Conservation (phyloP, 306 rosid genomes). For the Quercus ilex region DNA sequence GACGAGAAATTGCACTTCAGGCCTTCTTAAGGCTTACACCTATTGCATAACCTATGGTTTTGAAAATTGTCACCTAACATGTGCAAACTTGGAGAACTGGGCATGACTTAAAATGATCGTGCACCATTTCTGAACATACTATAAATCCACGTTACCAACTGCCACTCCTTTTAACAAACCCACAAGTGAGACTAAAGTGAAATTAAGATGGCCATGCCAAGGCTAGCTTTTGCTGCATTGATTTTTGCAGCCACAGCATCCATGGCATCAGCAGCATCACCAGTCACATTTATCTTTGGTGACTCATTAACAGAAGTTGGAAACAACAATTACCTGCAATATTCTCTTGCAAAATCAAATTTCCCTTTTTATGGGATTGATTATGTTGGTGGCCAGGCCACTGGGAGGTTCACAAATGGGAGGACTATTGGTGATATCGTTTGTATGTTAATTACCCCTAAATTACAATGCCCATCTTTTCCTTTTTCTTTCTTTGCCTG, state of each 20-base stretch:
- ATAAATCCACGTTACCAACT: conserved; percentile 19
- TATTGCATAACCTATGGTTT: conserved; percentile 16
- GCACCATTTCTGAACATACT: conserved; percentile 6
- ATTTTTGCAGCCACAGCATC: conserved; percentile 5
- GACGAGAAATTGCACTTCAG: conserved; percentile 3
- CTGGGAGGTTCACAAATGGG: conserved; percentile 89
- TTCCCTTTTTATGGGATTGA: conserved; percentile 89
- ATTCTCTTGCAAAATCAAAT: conserved; percentile 69
- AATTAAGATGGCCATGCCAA: conserved; percentile 16
- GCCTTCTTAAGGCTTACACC: background rate
- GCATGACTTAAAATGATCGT: conserved; percentile 3
- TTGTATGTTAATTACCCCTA: conserved; percentile 31
- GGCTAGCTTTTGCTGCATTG: conserved; percentile 20
- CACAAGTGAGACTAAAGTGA: background rate
- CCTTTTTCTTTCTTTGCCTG: background rate
- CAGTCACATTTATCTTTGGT: conserved; percentile 61
- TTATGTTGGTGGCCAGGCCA: conserved; percentile 60
- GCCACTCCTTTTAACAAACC: background rate
- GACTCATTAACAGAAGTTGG: conserved; percentile 88
- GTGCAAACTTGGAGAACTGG: conserved; percentile 36
- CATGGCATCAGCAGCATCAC: conserved; percentile 15
- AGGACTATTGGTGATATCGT: conserved; percentile 84
- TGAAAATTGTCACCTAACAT: conserved; percentile 47
- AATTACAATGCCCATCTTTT: background rate
- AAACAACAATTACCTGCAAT: conserved; percentile 69